Percentiles rank a stretch among this genome's conserved stretches.
Conservation (phyloP, 805 yeast species). For the Tetrapisispora nanseiensis region DNA sequence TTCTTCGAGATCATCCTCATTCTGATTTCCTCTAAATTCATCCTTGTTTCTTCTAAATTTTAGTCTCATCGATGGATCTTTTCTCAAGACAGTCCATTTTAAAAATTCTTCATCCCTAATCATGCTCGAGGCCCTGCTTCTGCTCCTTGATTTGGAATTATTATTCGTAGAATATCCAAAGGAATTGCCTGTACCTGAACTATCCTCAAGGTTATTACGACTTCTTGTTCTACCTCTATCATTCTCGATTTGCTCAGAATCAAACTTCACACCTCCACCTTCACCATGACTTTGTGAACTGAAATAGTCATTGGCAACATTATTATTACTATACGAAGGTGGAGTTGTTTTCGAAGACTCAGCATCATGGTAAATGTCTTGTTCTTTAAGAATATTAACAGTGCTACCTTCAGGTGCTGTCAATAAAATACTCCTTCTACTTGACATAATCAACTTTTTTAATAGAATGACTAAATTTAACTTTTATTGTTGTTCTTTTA, state of each 20-base stretch:
- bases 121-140: slow-evolving; percentile 23
- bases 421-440: slow-evolving; percentile 17
- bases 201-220: slow-evolving; percentile 5
- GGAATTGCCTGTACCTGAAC: not conserved
- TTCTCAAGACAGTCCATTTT: slow-evolving; percentile 58
- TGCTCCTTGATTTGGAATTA: slow-evolving; percentile 19
- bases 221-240: slow-evolving; percentile 24
- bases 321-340: not conserved
- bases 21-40: slow-evolving; percentile 10
- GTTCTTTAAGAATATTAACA: not conserved
- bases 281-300: not conserved
- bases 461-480: not conserved
- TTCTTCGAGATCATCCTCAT: slow-evolving; percentile 12
- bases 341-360: not conserved
- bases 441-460: slow-evolving; percentile 4
- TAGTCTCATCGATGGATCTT: slow-evolving; percentile 65
- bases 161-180: not conserved
- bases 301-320: not conserved
- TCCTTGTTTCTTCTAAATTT: slow-evolving; percentile 13
- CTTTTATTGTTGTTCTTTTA: not conserved
- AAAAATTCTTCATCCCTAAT: slow-evolving; percentile 32
- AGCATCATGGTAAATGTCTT: not conserved
- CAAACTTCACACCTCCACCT: slow-evolving; percentile 19
- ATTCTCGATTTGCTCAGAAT: slow-evolving; percentile 22
- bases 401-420: slow-evolving; percentile 16